Evolutionary conservation across 1,284 basidiomycete genomes (phyloP), one percentile per base, ranked within the genome.

Genomic region (Agroathelia rolfsii): DNA sequence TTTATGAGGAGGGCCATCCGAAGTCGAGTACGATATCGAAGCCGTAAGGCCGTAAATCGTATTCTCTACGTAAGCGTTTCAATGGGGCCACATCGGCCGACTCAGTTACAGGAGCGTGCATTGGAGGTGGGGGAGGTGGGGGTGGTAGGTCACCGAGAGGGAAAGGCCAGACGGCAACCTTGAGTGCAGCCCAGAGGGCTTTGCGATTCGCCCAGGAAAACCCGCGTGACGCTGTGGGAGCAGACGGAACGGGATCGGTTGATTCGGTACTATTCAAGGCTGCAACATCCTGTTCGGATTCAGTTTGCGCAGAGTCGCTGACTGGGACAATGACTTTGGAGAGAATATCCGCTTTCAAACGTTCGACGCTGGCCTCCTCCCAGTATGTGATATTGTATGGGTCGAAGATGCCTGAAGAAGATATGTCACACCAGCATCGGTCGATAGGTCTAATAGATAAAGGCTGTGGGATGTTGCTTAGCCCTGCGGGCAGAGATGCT

Each of bases 381-480:
- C 82, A 86, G 26, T 62, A 61, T 16, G 76, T 69, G 28, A 76
- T 61, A 41, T 85, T 79, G 54, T 75, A 82, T 6, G 80, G 76
- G 39, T 79, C 70, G 46, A 85, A 86, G 35, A 83, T 59, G 23
- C 59, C 55, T 10, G 64, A 62, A 15, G 60, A 55, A 21, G 69
- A 65, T 42, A 81, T 56, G 48, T 86, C 81, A 44, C 83, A 86
- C 83, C 83, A 87, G 48, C 83, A 86, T 26, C 81, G 72, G 46
- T 86, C 82, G 3, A 67, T 60, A 2, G 79, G 62, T 19, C 67
- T 69, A 26, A 84, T 70, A 28, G 69, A 62, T 6, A 62, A 50
- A 1, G 73, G 67, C 6, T 62, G 39, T 6, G 61, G 52, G 14
- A 44, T 51, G 10, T 50, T 43, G 42, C 51, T 51, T 52, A 22